Percentiles rank a stretch among this genome's conserved stretches.
Evolutionary conservation across 2,329 filamentous ascomycete species (phyloP).

Genomic region (Calonectria naviculata): DNA sequence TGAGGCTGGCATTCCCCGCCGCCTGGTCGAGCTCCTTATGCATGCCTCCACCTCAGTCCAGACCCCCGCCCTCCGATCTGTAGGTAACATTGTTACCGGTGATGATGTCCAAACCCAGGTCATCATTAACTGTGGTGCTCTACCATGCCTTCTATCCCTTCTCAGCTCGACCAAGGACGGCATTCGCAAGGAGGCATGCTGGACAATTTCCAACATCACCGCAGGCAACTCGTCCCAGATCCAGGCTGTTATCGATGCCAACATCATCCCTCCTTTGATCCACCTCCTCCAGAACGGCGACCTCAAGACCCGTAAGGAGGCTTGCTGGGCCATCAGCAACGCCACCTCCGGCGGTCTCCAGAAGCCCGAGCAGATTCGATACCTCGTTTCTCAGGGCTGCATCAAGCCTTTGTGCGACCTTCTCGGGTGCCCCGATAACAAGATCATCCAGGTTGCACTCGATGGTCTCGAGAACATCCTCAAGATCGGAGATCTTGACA

Average conservation of each 20-base stretch:
- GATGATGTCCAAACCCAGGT: conserved; percentile 99
- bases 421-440: conserved; percentile 96
- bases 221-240: conserved; percentile 98
- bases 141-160: conserved; percentile 91
- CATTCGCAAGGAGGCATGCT: conserved; percentile 99
- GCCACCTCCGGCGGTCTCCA: conserved; percentile 97
- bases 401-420: conserved; percentile 98
- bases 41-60: conserved; percentile 98
- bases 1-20: conserved; percentile 95
- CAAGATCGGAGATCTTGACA: conserved; percentile 99
- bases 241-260: conserved; percentile 94
- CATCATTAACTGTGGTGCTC: conserved; percentile 97
- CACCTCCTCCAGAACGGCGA: conserved; percentile 96
- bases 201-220: conserved; percentile 99
- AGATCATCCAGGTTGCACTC: conserved; percentile 99
- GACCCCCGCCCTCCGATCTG: conserved; percentile 94
- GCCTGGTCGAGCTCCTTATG: conserved; percentile 96
- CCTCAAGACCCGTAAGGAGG: conserved; percentile 99
- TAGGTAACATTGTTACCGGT: conserved; percentile 98
- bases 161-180: conserved; percentile 98
- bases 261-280: conserved; percentile 96
- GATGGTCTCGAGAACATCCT: conserved; percentile 99
- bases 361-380: conserved; percentile 98
- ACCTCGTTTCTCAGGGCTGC: conserved; percentile 91
- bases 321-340: conserved; percentile 99